Evolutionary conservation across 2,329 filamentous ascomycete species (phyloP).

Genomic region (Taxawa tesnikishii): DNA sequence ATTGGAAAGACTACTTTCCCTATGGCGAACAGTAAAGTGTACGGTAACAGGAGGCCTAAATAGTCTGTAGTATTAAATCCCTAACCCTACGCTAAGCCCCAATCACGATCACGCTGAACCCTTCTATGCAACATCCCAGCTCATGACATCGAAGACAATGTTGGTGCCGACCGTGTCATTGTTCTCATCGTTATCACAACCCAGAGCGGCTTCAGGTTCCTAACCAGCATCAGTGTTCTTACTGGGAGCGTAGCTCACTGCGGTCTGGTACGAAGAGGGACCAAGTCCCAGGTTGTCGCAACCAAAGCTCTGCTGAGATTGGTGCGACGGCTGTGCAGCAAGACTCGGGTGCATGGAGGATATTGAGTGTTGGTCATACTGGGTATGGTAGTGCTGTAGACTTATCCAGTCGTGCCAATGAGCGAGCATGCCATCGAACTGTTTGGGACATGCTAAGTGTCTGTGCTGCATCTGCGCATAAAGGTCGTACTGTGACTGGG

Average conservation of each 20-base stretch:
- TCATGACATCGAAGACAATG: constrained; percentile 31
- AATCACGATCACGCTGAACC: no score
- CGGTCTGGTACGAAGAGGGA: constrained; percentile 25
- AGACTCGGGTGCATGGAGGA: not conserved
- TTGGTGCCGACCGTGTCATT: constrained; percentile 32
- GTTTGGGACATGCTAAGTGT: no score
- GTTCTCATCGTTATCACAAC: constrained; percentile 23
- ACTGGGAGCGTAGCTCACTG: constrained; percentile 31
- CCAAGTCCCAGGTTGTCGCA: no score
- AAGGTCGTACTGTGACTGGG: no score
- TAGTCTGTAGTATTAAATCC: no score
- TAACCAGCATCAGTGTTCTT: constrained; percentile 27
- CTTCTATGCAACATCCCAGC: constrained; percentile 31
- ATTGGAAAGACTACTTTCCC: no score
- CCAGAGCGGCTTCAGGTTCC: constrained; percentile 26
- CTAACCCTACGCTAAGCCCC: no score
- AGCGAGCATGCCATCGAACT: no score
- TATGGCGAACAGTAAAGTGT: no score
- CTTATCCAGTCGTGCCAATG: constrained; percentile 7
- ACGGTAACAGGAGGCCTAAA: no score
- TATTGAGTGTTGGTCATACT: not conserved
- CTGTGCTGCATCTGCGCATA: constrained; percentile 1
- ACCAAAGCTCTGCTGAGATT: not conserved
- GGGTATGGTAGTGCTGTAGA: not conserved
- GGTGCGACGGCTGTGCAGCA: constrained; percentile 1